Evolutionary conservation across 2,329 filamentous ascomycete species (phyloP), one percentile per base, ranked within the genome.

Genomic region (Myriosclerotinia duriaeana): DNA sequence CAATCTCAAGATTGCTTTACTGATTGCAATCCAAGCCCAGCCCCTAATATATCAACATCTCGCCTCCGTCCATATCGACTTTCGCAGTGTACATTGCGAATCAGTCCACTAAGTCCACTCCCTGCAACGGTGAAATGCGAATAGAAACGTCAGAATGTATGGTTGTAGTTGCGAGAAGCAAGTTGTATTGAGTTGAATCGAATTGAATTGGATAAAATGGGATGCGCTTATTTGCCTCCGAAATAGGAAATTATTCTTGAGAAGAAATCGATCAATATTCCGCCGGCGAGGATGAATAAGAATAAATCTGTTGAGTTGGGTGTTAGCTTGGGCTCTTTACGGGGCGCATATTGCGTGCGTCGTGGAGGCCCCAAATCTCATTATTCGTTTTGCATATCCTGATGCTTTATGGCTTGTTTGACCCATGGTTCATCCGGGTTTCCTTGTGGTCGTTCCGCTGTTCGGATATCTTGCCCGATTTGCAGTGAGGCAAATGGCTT

Each of bases 201-300:
- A 60, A 38, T 15, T 22, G 30, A 60, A 50, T 50, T n/a, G 30
- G 34, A 38, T 26, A 12, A 9, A 4, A 61, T 38, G 22, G 11
- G 36, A 38, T 38, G 34, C 58, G 44, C 44, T 61, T 61, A 61
- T 38, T 50, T 61, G 5, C 58, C 15, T 44, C 44, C 44, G n/a
- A 61, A 61, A 26, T 61, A 61, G 14, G 58, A 20, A 17, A 61
- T 11, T 26, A 61, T 17, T 15, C 58, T 30, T n/a, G n/a, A n/a
- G 44, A 40, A 61, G 26, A 61, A 1, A 48, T 61, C 58, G 44
- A 61, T 34, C 12, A 50, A 6, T 26, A 61, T 50, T 20, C 58
- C 58, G n/a, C 58, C 58, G 34, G 50, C 40, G 8, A 61, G 58
- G 44, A 61, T 38, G 34, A 61, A 61, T 50, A 34, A 34, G n/a